Evolutionary conservation across 306 rosid species (phyloP).

Genomic region (Cicer judaicum): DNA sequence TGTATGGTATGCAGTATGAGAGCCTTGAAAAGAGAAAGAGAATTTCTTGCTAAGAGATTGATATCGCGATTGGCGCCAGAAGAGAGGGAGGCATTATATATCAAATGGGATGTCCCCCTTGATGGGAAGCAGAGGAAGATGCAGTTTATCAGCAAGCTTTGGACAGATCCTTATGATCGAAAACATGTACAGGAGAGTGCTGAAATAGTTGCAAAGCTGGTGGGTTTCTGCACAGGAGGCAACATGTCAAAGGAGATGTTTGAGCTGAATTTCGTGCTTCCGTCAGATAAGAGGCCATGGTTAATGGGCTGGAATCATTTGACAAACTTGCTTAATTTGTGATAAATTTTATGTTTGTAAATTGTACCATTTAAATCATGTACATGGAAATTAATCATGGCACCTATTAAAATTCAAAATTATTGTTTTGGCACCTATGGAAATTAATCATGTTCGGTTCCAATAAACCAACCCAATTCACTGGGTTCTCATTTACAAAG

Average conservation of each 20-base stretch:
- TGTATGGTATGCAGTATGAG: conserved; percentile 63
- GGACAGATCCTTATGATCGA: conserved; percentile 87
- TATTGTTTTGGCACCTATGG: conserved; percentile 32
- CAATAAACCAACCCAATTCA: conserved; percentile 51
- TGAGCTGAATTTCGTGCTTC: conserved; percentile 85
- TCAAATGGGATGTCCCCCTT: conserved; percentile 94
- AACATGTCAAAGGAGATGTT: conserved; percentile 98
- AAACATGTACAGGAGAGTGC: conserved; percentile 91
- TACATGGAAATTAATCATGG: conserved; percentile 58
- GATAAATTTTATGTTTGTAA: conserved; percentile 44
- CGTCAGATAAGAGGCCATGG: conserved; percentile 94
- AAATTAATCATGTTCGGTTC: conserved; percentile 7
- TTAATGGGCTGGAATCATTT: conserved; percentile 85
- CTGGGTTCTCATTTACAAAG: conserved; percentile 35
- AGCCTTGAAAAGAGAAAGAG: conserved; percentile 86
- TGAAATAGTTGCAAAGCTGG: conserved; percentile 92
- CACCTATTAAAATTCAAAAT: conserved; percentile 45
- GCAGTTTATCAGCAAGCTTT: conserved; percentile 89
- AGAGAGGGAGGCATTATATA: conserved; percentile 83
- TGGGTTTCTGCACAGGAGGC: conserved; percentile 89
- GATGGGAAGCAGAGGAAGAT: conserved; percentile 92
- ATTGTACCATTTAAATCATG: conserved; percentile 46
- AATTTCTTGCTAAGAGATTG: conserved; percentile 94
- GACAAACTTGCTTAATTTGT: conserved; percentile 79
- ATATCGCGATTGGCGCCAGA: conserved; percentile 74